These are phyloP conservation scores for Candida wancherniae DNA, from an alignment of 805 yeast species.

Conservation along the genomic window DNA sequence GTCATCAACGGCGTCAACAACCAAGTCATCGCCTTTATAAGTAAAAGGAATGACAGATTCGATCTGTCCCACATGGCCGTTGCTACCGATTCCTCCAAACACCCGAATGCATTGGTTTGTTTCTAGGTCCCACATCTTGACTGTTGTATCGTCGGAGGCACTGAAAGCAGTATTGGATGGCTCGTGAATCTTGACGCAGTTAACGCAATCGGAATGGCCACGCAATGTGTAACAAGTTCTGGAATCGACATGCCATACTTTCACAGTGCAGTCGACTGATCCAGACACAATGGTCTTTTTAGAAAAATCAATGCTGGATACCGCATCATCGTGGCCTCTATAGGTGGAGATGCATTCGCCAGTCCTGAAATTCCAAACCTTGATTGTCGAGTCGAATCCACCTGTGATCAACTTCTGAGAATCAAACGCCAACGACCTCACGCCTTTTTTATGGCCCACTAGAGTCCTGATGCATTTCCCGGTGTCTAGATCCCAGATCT, in stretches of 20 bases:
- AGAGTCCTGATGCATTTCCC: conserved; percentile 75
- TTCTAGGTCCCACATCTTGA: conserved; percentile 89
- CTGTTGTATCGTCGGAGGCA: conserved; percentile 88
- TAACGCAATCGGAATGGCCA: conserved; percentile 92
- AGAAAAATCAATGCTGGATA: conserved; percentile 75
- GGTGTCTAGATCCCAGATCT: conserved; percentile 86
- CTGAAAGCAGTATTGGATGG: conserved; percentile 75
- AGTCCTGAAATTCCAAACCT: conserved; percentile 93
- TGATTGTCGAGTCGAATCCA: conserved; percentile 83
- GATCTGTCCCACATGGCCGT: conserved; percentile 92
- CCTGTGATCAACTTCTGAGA: conserved; percentile 87
- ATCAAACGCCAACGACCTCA: conserved; percentile 80
- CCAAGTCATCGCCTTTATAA: conserved; percentile 52
- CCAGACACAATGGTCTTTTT: conserved; percentile 86
- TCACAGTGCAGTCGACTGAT: conserved; percentile 85
- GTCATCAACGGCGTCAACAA: conserved; percentile 41
- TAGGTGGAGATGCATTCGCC: conserved; percentile 94
- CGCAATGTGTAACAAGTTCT: conserved; percentile 88
- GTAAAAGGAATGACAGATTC: conserved; percentile 86
- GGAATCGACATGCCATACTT: conserved; percentile 94
- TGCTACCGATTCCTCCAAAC: conserved; percentile 67
- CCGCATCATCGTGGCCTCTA: conserved; percentile 86
- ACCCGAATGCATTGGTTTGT: conserved; percentile 74
- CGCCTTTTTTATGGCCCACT: conserved; percentile 85
- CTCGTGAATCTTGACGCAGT: conserved; percentile 80